Conservation (phyloP, 352 stramenopile species). For the Aphanomyces euteiches region DNA sequence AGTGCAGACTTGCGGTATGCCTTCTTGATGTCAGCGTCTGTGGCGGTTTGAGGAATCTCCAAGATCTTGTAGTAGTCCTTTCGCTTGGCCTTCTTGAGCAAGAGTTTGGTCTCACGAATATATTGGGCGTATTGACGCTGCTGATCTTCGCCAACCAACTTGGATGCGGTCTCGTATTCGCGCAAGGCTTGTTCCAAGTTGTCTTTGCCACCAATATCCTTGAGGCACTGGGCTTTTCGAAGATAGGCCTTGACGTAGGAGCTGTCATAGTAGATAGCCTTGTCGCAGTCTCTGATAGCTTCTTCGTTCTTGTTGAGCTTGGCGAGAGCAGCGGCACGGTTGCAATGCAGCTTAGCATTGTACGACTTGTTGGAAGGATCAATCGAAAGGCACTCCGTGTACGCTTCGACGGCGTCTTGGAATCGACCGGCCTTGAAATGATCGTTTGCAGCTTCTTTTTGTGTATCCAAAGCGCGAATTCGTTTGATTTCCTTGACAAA, state of each 20-base stretch:
- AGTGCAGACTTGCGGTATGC: constrained; percentile 93
- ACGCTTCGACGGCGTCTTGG: constrained; percentile 82
- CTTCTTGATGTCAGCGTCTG: constrained; percentile 96
- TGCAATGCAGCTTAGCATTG: constrained; percentile 93
- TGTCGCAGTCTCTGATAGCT: constrained; percentile 85
- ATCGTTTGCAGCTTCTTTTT: constrained; percentile 88
- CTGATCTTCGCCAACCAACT: constrained; percentile 77
- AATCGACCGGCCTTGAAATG: constrained; percentile 83
- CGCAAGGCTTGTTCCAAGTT: constrained; percentile 87
- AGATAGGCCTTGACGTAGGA: constrained; percentile 90
- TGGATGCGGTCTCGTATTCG: constrained; percentile 87
- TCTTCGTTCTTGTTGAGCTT: constrained; percentile 81
- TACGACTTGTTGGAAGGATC: constrained; percentile 88
- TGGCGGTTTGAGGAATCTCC: constrained; percentile 71
- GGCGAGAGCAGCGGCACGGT: constrained; percentile 84
- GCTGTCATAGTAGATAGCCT: constrained; percentile 87
- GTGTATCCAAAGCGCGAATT: constrained; percentile 77
- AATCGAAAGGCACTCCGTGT: constrained; percentile 81
- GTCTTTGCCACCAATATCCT: constrained; percentile 72
- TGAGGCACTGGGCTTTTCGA: constrained; percentile 74
- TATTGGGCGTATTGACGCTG: constrained; percentile 74
- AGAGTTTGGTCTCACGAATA: constrained; percentile 86
- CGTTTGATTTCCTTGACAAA: constrained; percentile 86
- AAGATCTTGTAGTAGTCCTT: constrained; percentile 96
- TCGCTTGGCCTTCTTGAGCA: constrained; percentile 93